Conservation (phyloP, 805 yeast species). For the Zygosaccharomyces siamensis region DNA sequence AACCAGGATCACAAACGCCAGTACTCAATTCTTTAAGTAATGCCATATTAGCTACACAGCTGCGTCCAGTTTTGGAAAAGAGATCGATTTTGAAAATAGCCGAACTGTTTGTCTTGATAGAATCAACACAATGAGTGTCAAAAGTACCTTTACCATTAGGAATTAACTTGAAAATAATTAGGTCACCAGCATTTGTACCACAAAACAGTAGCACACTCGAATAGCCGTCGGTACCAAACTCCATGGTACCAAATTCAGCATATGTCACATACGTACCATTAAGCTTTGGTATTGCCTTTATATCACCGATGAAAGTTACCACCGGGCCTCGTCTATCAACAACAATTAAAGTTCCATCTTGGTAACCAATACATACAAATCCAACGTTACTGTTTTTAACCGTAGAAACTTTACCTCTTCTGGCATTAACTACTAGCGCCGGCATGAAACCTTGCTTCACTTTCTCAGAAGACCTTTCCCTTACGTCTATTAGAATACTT, state of each 20-base stretch:
- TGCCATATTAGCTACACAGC: slow-evolving; percentile 57
- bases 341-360: slow-evolving; percentile 63
- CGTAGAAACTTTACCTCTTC: slow-evolving; percentile 50
- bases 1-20: slow-evolving; percentile 58
- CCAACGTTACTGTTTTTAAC: slow-evolving; percentile 68
- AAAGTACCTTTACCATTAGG: slow-evolving; percentile 61
- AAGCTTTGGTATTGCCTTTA: slow-evolving; percentile 20
- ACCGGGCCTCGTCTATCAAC: slow-evolving; percentile 79
- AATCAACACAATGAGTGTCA: slow-evolving; percentile 46
- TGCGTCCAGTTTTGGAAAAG: slow-evolving; percentile 53
- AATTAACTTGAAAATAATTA: slow-evolving; percentile 55
- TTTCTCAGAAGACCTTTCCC: slow-evolving; percentile 45
- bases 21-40: slow-evolving; percentile 51
- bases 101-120: slow-evolving; percentile 42
- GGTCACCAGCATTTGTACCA: slow-evolving; percentile 72
- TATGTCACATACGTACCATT: slow-evolving; percentile 44
- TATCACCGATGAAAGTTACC: slow-evolving; percentile 42
- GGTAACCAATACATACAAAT: slow-evolving; percentile 73
- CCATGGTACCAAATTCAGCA: slow-evolving; percentile 68
- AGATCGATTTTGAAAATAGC: slow-evolving; percentile 56
- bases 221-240: slow-evolving; percentile 56
- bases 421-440: slow-evolving; percentile 40
- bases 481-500: slow-evolving; percentile 41
- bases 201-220: slow-evolving; percentile 63
- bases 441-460: slow-evolving; percentile 60